Conservation (phyloP, 345 rosid species). For the Boechera retrofracta region DNA sequence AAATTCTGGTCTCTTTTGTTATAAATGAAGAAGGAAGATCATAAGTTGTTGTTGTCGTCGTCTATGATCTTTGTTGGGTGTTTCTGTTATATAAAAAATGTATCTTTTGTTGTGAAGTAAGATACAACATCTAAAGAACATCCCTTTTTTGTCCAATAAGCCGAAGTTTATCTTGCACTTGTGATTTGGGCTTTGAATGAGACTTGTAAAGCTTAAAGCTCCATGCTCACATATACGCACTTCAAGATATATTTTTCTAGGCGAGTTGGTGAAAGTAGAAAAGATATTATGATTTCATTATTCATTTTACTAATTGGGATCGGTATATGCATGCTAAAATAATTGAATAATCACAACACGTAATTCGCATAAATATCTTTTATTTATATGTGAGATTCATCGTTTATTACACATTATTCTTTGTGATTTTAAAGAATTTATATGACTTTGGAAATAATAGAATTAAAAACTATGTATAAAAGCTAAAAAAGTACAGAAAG, state of each 20-base stretch:
- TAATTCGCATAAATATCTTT: too few relatives aligned
- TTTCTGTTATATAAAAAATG: slow-evolving; percentile 38
- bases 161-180: not conserved
- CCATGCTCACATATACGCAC: not conserved
- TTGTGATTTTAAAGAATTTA: too few relatives aligned
- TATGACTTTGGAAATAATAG: too few relatives aligned
- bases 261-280: not conserved
- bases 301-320: not conserved
- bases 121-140: slow-evolving; percentile 13
- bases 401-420: too few relatives aligned
- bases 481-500: too few relatives aligned
- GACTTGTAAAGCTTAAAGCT: slow-evolving; percentile 16
- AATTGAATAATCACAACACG: too few relatives aligned
- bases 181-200: slow-evolving; percentile 25
- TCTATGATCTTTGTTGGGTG: slow-evolving; percentile 28
- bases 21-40: slow-evolving; percentile 30
- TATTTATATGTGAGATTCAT: too few relatives aligned
- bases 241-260: not conserved
- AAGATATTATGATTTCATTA: not conserved
- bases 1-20: slow-evolving; percentile 35
- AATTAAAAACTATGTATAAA: too few relatives aligned
- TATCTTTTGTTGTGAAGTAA: slow-evolving; percentile 33
- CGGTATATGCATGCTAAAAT: too few relatives aligned
- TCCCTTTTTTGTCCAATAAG: slow-evolving; percentile 16
- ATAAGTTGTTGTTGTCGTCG: slow-evolving; percentile 24